Conservation (phyloP, 2,329 filamentous ascomycete species). For the Penicillium sp. region DNA sequence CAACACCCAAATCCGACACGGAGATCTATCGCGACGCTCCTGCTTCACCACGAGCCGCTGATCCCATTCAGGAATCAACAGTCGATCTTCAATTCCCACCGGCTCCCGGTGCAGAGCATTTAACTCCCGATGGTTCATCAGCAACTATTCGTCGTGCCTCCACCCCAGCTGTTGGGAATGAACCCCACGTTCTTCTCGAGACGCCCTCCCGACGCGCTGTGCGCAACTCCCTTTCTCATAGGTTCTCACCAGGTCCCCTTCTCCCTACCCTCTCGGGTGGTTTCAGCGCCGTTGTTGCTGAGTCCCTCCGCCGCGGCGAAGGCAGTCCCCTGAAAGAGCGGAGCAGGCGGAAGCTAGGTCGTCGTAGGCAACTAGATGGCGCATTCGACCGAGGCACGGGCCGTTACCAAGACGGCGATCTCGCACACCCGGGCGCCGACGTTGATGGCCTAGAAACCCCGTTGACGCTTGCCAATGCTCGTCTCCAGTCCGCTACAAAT, state of each 20-base stretch:
- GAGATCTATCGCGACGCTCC: constrained; percentile 27
- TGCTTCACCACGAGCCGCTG: constrained; percentile 21
- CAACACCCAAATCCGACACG: constrained; percentile 23
- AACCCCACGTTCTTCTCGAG: constrained; percentile 25
- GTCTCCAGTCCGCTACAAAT: constrained; percentile 28
- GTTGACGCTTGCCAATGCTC: constrained; percentile 23
- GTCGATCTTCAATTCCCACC: constrained; percentile 41
- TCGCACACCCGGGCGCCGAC: constrained; percentile 18
- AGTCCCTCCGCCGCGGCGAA: constrained; percentile 60
- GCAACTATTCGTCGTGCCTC: constrained; percentile 17
- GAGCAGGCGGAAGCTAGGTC: constrained; percentile 24
- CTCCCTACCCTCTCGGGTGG: constrained; percentile 60
- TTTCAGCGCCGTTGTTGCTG: constrained; percentile 63
- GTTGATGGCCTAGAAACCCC: constrained; percentile 18
- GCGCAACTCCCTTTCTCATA: constrained; percentile 50
- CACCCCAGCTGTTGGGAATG: constrained; percentile 17
- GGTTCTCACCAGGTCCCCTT: constrained; percentile 58
- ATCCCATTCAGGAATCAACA: constrained; percentile 27
- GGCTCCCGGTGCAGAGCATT: constrained; percentile 35
- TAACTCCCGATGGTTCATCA: constrained; percentile 9
- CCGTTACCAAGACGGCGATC: constrained; percentile 19
- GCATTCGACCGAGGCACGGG: constrained; percentile 21
- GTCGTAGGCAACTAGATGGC: constrained; percentile 30
- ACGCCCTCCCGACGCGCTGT: constrained; percentile 38
- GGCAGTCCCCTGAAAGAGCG: constrained; percentile 40